phyloP scores from a whole-genome alignment of 2,329 filamentous ascomycete species.

The Esteya vermicola region DNA sequence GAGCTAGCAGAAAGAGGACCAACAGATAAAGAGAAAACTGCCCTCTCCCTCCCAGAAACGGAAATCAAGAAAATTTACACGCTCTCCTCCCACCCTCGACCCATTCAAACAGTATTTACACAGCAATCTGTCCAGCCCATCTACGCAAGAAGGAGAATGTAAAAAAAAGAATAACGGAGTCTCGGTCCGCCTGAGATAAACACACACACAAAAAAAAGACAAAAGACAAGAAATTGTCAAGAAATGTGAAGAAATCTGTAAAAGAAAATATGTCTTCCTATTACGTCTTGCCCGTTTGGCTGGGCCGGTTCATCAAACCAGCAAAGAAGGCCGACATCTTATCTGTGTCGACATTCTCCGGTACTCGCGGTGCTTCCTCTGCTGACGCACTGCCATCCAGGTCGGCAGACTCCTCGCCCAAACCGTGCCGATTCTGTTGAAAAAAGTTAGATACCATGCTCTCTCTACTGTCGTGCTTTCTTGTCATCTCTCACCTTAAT shows the following conservation, averaged over 20 bases:
- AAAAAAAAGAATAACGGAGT: too few relatives aligned
- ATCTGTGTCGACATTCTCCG: conserved; percentile 35
- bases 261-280: background rate
- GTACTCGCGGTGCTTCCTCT: background rate
- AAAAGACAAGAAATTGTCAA: too few relatives aligned
- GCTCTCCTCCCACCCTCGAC: too few relatives aligned
- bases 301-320: conserved; percentile 38
- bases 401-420: conserved; percentile 15
- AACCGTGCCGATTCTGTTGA: conserved; percentile 41
- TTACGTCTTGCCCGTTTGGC: conserved; percentile 8
- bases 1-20: background rate
- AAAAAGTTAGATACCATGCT: conserved; percentile 4
- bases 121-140: too few relatives aligned
- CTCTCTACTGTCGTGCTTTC: too few relatives aligned
- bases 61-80: background rate
- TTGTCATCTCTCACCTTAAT: conserved; percentile 64
- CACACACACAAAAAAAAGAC: background rate
- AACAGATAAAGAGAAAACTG: background rate
- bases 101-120: too few relatives aligned
- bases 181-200: too few relatives aligned
- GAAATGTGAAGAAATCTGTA: too few relatives aligned
- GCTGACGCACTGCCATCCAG: background rate
- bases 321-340: conserved; percentile 46
- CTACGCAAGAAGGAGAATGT: too few relatives aligned
- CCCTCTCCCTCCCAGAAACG: background rate